Evolutionary conservation across 2,329 filamentous ascomycete genomes (phyloP).

Genomic region (Xylariaceae sp.): DNA sequence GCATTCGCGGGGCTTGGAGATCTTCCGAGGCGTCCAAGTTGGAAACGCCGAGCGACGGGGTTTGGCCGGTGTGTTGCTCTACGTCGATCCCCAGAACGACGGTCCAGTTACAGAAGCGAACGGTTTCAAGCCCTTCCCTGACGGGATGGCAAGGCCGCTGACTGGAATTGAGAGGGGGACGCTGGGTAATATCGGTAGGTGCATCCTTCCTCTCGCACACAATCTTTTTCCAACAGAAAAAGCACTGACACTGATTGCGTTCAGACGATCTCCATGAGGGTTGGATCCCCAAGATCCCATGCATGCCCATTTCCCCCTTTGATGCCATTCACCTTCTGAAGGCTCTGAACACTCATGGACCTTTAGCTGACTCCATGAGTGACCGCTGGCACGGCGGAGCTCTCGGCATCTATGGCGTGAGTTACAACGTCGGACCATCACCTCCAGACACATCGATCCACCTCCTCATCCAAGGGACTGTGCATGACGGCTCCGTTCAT

Average conservation of each 20-base stretch:
- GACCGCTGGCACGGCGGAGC: conserved; percentile 4
- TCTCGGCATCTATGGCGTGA: conserved; percentile 4
- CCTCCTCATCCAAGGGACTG: conserved; percentile 1
- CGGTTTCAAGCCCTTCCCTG: conserved; percentile 5
- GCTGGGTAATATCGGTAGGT: conserved; percentile 7
- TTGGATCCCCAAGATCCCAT: conserved; percentile 2
- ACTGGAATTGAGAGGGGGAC: conserved; percentile 3
- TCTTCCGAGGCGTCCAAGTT: conserved; percentile 3
- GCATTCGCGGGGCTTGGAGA: neutral
- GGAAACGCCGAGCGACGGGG: conserved; percentile 1
- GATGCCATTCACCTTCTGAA: conserved; percentile 7
- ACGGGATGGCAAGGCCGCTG: conserved; percentile 2
- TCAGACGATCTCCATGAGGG: conserved; percentile 1
- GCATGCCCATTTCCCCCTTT: conserved; percentile 1
- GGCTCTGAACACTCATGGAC: conserved; percentile 2
- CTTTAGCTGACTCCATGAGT: neutral
- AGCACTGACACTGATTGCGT: neutral
- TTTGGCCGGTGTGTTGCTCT: conserved; percentile 1
- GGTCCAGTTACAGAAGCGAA: conserved; percentile 5
- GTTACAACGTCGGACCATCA: conserved; percentile 4
- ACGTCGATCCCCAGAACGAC: conserved; percentile 4
- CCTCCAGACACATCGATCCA: conserved; percentile 1
- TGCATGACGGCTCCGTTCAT: neutral
- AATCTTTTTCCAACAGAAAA: too few relatives aligned
- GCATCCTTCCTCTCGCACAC: neutral